Conservation (phyloP, 257 asterid species). For the Solanum bukasovii region DNA sequence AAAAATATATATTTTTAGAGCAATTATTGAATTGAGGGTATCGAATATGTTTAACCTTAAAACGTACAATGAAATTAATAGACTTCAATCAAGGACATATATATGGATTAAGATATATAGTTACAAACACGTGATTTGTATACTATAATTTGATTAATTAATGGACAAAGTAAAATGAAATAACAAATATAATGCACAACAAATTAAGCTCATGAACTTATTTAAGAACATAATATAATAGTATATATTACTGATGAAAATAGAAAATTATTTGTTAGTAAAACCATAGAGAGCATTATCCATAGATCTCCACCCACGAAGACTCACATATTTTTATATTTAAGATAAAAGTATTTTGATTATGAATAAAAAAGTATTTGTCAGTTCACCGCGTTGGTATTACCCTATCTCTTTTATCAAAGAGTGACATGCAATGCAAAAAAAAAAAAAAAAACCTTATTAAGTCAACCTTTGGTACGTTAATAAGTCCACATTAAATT, state of each 20-base stretch:
- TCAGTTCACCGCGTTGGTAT: fast-evolving
- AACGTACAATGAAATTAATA: background rate
- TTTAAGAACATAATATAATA: too few relatives aligned
- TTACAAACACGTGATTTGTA: background rate
- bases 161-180: background rate
- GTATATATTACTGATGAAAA: too few relatives aligned
- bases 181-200: too few relatives aligned
- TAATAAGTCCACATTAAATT: background rate
- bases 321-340: too few relatives aligned
- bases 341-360: fast-evolving
- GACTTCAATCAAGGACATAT: background rate
- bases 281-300: background rate
- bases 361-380: too few relatives aligned
- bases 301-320: too few relatives aligned
- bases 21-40: background rate
- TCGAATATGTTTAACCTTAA: background rate
- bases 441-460: too few relatives aligned
- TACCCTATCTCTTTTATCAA: too few relatives aligned
- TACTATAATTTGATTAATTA: background rate
- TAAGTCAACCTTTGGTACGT: background rate
- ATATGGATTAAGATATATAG: background rate
- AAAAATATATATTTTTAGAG: background rate
- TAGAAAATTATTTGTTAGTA: too few relatives aligned
- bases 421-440: background rate
- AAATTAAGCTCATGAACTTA: background rate